These are phyloP conservation scores for Kwoniella bestiolae DNA, from an alignment of 768 basidiomycete genomes.

Conservation along the genomic window DNA sequence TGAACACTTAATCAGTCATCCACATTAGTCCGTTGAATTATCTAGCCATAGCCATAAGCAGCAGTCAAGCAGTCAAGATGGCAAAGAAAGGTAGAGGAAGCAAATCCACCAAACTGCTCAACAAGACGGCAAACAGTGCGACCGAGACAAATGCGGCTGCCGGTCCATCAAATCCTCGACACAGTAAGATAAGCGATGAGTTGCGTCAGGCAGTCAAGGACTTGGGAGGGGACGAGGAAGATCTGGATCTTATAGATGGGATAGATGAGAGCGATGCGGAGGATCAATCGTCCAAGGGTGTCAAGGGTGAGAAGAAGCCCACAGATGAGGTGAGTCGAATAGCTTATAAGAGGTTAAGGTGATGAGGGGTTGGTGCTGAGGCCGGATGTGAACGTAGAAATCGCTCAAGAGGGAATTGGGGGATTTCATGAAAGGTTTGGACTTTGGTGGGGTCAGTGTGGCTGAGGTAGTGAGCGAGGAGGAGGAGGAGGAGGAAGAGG, in stretches of 20 bases:
- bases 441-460: slow-evolving; percentile 40
- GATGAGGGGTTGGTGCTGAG: not conserved
- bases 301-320: slow-evolving; percentile 13
- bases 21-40: not conserved
- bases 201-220: slow-evolving; percentile 51
- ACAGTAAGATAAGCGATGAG: slow-evolving; percentile 33
- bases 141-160: slow-evolving; percentile 9
- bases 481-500: slow-evolving; percentile 54
- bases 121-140: not conserved
- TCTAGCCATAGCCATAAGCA: too few species aligned
- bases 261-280: slow-evolving; percentile 51
- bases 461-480: slow-evolving; percentile 35
- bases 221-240: slow-evolving; percentile 56
- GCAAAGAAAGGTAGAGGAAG: slow-evolving; percentile 22
- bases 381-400: slow-evolving; percentile 37
- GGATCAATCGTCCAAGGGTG: slow-evolving; percentile 20
- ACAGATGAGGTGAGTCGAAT: slow-evolving; percentile 32
- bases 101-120: slow-evolving; percentile 26
- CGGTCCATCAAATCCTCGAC: slow-evolving; percentile 10
- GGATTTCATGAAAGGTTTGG: slow-evolving; percentile 55
- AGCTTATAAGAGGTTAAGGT: not conserved
- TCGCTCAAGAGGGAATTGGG: slow-evolving; percentile 48
- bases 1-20: too few species aligned
- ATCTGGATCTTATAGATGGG: slow-evolving; percentile 50
- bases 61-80: slow-evolving; percentile 6